phyloP scores from a whole-genome alignment of 2,329 filamentous ascomycete genomes.

The Fusarium drepaniforme region DNA sequence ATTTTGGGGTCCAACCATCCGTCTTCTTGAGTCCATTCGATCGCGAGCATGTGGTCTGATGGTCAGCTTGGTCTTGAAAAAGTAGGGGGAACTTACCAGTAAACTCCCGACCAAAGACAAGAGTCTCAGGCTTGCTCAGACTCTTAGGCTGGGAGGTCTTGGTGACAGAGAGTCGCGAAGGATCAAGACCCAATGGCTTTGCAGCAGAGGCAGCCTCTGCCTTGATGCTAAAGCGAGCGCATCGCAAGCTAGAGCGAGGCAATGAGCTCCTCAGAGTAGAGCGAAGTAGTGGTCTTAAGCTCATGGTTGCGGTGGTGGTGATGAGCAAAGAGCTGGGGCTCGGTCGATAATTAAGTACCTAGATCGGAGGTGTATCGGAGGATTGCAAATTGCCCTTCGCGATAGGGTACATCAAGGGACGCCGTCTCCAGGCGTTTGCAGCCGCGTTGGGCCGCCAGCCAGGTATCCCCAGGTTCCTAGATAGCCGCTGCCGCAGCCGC shows the following conservation, averaged over 20 bases:
- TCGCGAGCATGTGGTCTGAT: conserved; percentile 93
- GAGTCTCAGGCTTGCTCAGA: conserved; percentile 79
- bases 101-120: conserved; percentile 92
- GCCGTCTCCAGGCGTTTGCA: conserved; percentile 43
- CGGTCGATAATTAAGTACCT: conserved; percentile 26
- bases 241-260: conserved; percentile 52
- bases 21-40: conserved; percentile 89
- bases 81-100: conserved; percentile 70
- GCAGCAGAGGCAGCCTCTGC: conserved; percentile 61
- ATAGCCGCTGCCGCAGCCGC: not conserved
- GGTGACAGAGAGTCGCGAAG: conserved; percentile 79
- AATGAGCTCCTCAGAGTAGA: conserved; percentile 49
- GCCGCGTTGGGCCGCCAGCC: conserved; percentile 38
- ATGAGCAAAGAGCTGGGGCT: not conserved
- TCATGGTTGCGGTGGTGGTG: conserved; percentile 23
- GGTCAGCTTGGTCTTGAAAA: conserved; percentile 22
- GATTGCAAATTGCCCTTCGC: conserved; percentile 40
- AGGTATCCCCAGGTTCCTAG: conserved; percentile 33
- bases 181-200: conserved; percentile 77
- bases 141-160: conserved; percentile 82
- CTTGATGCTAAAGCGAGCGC: conserved; percentile 65
- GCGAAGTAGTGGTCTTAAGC: conserved; percentile 46
- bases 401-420: conserved; percentile 40
- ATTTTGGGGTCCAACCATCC: conserved; percentile 90
- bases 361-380: conserved; percentile 45